Conservation (phyloP, 1,284 basidiomycete species). For the Apiotrichum mycotoxinovorans region DNA sequence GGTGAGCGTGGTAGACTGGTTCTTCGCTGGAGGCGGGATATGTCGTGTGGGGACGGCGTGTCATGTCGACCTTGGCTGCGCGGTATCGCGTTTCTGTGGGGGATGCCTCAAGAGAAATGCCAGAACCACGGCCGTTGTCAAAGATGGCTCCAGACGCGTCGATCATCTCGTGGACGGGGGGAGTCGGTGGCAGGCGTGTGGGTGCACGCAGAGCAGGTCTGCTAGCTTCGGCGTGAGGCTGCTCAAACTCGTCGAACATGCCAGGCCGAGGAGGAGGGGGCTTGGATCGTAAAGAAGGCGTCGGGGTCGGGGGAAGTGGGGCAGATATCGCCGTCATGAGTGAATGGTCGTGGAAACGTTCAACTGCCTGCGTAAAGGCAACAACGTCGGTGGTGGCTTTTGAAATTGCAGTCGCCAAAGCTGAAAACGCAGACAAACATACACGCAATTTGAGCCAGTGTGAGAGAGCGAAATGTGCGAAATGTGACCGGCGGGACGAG, state of each 20-base stretch:
- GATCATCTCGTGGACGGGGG: conserved; percentile 22
- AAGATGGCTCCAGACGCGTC: conserved; percentile 2
- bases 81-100: conserved; percentile 23
- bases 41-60: conserved; percentile 34
- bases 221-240: conserved; percentile 20
- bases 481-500: neutral
- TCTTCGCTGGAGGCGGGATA: conserved; percentile 27
- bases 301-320: conserved; percentile 32
- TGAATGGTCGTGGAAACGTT: neutral
- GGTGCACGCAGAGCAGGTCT: conserved; percentile 6
- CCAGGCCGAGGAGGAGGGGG: neutral
- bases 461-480: neutral
- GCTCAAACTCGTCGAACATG: conserved; percentile 5
- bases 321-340: neutral
- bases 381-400: neutral
- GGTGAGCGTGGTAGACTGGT: conserved; percentile 24
- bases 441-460: too few species aligned
- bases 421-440: neutral
- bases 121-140: conserved; percentile 4
- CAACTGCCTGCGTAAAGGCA: neutral
- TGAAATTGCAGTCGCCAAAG: neutral
- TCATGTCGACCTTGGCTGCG: conserved; percentile 17
- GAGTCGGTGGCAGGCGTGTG: conserved; percentile 29
- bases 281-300: conserved; percentile 27
- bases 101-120: neutral